Conservation (phyloP, 2,329 filamentous ascomycete species). For the Sodiomyces alkalinus region DNA sequence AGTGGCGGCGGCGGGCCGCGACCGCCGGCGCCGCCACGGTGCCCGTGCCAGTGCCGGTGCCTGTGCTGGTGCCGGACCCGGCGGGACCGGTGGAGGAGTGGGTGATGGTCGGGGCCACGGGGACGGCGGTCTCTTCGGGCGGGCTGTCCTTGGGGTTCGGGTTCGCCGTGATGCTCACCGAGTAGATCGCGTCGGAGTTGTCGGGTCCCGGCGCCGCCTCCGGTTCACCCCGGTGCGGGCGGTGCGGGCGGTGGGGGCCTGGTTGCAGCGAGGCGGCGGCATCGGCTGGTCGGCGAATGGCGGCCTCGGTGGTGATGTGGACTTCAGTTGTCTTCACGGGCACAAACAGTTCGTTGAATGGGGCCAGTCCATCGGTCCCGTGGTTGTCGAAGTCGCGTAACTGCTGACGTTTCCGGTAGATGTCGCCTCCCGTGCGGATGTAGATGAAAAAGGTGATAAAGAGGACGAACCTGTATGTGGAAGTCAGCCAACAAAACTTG, state of each 20-base stretch:
- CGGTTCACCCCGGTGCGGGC: too few relatives aligned
- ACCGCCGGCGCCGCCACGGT: constrained; percentile 14
- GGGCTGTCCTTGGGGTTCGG: constrained; percentile 10
- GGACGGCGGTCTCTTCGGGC: too few relatives aligned
- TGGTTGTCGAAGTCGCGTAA: constrained; percentile 31
- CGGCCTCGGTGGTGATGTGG: constrained; percentile 39
- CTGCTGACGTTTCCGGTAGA: constrained; percentile 51
- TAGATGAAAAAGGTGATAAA: constrained; percentile 49
- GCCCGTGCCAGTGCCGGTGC: too few relatives aligned
- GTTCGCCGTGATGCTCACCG: constrained; percentile 27
- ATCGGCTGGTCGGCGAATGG: constrained; percentile 16
- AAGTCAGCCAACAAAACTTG: constrained; percentile 5
- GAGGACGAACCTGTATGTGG: constrained; percentile 38
- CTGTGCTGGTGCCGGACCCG: too few relatives aligned
- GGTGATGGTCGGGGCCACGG: too few relatives aligned
- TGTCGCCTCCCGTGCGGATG: constrained; percentile 47
- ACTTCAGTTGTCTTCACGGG: constrained; percentile 48
- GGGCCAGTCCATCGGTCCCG: constrained; percentile 18
- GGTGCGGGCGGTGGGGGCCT: constrained; percentile 2
- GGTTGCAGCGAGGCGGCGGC: constrained; percentile 14
- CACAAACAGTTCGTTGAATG: constrained; percentile 27
- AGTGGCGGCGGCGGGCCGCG: constrained; percentile 20
- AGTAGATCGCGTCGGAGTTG: constrained; percentile 19
- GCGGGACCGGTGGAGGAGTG: too few relatives aligned
- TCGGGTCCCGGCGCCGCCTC: constrained; percentile 2